Conservation (phyloP, 208 protist genomes). For the Balamuthia mandrillaris region DNA sequence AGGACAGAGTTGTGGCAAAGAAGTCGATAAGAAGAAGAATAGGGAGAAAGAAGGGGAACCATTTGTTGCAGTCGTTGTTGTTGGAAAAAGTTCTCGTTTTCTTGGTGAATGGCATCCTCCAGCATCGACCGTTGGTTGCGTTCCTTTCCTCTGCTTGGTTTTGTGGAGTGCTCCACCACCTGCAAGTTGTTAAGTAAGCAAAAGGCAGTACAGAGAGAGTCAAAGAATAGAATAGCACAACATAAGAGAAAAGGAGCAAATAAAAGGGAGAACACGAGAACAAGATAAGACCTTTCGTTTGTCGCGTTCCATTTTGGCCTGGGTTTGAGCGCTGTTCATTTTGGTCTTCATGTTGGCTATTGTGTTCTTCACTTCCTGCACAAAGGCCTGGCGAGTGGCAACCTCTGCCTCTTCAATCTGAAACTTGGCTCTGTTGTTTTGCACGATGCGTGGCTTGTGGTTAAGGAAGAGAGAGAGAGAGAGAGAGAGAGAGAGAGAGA, state of each 20-base stretch:
- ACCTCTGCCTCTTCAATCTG: not conserved
- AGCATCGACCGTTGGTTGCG: not conserved
- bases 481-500: not conserved
- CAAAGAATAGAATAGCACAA: not conserved
- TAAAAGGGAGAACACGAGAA: not conserved
- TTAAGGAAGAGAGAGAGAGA: not conserved
- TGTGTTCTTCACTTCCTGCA: not conserved
- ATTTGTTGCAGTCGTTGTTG: not conserved
- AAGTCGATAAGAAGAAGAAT: not conserved
- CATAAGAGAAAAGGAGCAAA: not conserved
- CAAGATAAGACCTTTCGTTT: not conserved
- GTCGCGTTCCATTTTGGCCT: conserved; percentile 13
- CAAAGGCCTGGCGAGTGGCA: not conserved
- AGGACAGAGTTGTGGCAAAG: not conserved
- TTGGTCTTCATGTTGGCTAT: not conserved
- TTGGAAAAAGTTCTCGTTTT: conserved; percentile 9
- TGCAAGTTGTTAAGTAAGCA: not conserved
- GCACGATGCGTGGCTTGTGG: not conserved
- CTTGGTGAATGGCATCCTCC: not conserved
- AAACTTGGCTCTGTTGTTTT: conserved; percentile 20
- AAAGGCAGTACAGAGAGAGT: not conserved
- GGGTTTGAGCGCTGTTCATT: not conserved
- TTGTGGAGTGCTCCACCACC: not conserved
- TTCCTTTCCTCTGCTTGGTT: not conserved
- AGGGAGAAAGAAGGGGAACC: not conserved